Evolutionary conservation across 371 early-diverging fungal species (phyloP).

Genomic region (Rhizopus stolonifer): DNA sequence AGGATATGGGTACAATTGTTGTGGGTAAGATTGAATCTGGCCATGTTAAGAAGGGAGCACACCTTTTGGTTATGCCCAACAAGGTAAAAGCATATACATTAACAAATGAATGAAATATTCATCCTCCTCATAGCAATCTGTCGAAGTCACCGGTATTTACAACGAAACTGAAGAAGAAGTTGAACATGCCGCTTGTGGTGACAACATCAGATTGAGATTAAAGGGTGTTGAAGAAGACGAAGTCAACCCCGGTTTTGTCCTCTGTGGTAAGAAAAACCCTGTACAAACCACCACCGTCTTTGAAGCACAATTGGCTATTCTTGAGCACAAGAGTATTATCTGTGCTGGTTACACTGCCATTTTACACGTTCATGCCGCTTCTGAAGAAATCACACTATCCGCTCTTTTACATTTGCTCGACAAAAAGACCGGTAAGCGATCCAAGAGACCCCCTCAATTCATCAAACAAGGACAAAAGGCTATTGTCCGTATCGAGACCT

Average conservation of each 20-base stretch:
- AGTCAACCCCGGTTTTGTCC: conserved; percentile 82
- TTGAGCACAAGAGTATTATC: conserved; percentile 94
- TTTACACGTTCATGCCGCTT: conserved; percentile 85
- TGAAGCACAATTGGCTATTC: conserved; percentile 86
- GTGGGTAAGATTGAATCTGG: conserved; percentile 97
- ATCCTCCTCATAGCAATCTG: conserved; percentile 25
- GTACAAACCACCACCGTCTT: conserved; percentile 76
- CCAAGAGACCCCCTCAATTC: conserved; percentile 87
- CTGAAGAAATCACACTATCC: conserved; percentile 83
- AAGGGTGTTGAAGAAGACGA: conserved; percentile 95
- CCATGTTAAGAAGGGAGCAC: conserved; percentile 80
- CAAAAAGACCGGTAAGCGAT: conserved; percentile 82
- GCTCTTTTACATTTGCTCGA: conserved; percentile 89
- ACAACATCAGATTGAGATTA: conserved; percentile 89
- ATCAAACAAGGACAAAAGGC: conserved; percentile 87
- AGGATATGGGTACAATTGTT: conserved; percentile 96
- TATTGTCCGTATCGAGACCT: conserved; percentile 82
- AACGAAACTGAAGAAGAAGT: conserved; percentile 83
- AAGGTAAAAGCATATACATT: conserved; percentile 45
- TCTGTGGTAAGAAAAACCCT: conserved; percentile 79
- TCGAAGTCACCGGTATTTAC: conserved; percentile 82
- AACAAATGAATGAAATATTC: neutral
- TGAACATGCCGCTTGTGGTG: conserved; percentile 81
- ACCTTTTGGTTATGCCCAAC: conserved; percentile 91
- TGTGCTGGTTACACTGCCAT: conserved; percentile 93